Percentiles rank a stretch among this genome's conserved stretches.
Evolutionary conservation across 345 rosid species (phyloP).

Genomic region (Reutealis trisperma): DNA sequence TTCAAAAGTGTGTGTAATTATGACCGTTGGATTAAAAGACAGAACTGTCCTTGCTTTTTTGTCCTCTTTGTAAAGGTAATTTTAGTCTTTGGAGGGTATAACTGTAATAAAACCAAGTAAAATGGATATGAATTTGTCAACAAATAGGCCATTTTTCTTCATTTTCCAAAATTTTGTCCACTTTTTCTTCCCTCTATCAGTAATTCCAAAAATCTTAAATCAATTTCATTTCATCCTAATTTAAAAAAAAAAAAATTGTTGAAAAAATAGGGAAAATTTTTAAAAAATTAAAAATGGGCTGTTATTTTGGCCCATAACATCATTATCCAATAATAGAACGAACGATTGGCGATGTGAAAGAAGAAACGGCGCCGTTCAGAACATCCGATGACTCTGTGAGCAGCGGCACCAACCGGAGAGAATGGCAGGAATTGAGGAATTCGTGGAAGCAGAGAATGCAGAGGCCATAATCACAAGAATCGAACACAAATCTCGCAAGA

Average conservation of each 20-base stretch:
- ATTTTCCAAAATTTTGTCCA: background rate
- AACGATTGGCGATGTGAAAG: too few species aligned
- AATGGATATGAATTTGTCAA: background rate
- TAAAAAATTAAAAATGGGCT: too few species aligned
- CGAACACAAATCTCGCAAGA: constrained; percentile 85
- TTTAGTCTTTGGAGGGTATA: too few species aligned
- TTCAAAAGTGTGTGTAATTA: constrained; percentile 28
- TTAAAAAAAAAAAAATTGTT: too few species aligned
- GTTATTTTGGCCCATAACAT: too few species aligned
- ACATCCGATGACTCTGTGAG: background rate
- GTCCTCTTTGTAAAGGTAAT: background rate
- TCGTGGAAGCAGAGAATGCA: constrained; percentile 80
- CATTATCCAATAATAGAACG: too few species aligned
- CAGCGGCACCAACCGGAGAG: background rate
- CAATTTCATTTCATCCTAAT: too few species aligned
- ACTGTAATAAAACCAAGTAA: background rate
- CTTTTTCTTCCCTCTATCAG: background rate
- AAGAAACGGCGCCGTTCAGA: too few species aligned
- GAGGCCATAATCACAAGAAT: constrained; percentile 88
- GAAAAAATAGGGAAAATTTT: too few species aligned
- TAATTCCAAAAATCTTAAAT: too few species aligned
- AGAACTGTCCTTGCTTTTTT: constrained; percentile 16
- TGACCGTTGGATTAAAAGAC: constrained; percentile 47
- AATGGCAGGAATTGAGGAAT: constrained; percentile 56
- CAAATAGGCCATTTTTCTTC: background rate